phyloP scores from a whole-genome alignment of 305 asterid genomes.

The Petunia hybrid region DNA sequence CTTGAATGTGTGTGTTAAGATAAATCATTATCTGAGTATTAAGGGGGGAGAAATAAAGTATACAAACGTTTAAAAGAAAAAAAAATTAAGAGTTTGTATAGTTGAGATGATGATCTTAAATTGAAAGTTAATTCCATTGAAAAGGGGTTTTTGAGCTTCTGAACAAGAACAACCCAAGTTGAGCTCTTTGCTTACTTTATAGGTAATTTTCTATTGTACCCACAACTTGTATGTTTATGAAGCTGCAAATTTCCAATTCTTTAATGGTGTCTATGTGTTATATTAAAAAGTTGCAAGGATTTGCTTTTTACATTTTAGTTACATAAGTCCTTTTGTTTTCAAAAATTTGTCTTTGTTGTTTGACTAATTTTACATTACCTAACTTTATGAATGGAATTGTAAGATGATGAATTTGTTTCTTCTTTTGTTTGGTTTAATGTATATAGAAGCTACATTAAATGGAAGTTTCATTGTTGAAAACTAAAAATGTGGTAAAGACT shows the following conservation, averaged over 20 bases:
- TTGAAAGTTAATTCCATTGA: not conserved
- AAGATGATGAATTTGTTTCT: not conserved
- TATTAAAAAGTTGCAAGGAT: not conserved
- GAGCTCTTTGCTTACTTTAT: constrained; percentile 3
- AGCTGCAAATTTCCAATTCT: too few relatives aligned
- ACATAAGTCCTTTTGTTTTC: not conserved
- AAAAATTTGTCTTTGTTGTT: constrained; percentile 6
- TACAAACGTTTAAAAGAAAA: not conserved
- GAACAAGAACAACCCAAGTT: too few relatives aligned
- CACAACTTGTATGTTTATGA: too few relatives aligned
- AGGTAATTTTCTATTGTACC: constrained; percentile 18
- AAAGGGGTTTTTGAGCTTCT: too few relatives aligned
- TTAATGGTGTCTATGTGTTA: not conserved
- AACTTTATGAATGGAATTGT: not conserved
- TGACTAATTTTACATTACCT: not conserved
- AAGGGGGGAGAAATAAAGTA: not conserved
- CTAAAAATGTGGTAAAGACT: not conserved
- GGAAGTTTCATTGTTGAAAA: not conserved
- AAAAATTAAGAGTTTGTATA: too few relatives aligned
- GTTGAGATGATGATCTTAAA: too few relatives aligned
- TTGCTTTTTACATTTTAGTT: constrained; percentile 22
- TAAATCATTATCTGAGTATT: too few relatives aligned
- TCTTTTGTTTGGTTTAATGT: not conserved
- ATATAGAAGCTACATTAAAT: not conserved
- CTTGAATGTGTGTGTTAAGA: too few relatives aligned